Evolutionary conservation across 164 flowering plant genomes (phyloP), one percentile per base, ranked within the genome.

Genomic region (Annona cherimola): DNA sequence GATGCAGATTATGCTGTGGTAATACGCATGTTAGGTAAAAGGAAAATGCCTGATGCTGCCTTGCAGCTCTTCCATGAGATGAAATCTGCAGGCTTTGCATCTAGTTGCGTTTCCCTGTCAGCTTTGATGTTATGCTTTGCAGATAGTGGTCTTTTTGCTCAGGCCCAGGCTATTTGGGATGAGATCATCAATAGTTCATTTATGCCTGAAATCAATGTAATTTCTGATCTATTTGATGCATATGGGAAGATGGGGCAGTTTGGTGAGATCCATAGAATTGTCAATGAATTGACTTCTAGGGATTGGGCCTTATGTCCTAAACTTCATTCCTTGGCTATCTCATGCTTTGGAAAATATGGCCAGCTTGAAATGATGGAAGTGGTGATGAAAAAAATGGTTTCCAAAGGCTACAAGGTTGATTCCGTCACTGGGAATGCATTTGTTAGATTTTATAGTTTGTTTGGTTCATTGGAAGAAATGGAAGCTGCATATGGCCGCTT

Each of bases 401-500:
- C 84, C 8, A 79, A 62, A 76, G 97, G 93, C 44, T 84, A 82
- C 44, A 12, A 76, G 1, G 79, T 92, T 2, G 84, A 83, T 79
- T 88, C 95, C 59, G 71, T 78, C 12, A 88, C 88, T 50, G 93
- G 84, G 4, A 93, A 94, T 87, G 87, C 89, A 35, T 84, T 81
- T 72, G 60, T 94, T 50, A 71, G 26, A 55, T 88, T 87, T 79
- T 85, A 87, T 72, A 86, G 93, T 74, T 45, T 46, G 26, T 85
- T 79, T 76, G 93, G 97, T 76, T 84, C 94, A 43, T 63, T 92
- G 60, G 20, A 76, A 1, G 87, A 87, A 66, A 86, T 89, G 92
- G 96, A 94, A 82, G 63, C 70, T 77, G 92, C 93, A 44, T 91
- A 91, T 82, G 84, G 79, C 26, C 84, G 90, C 18, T 78, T 95